Percentiles rank a stretch among this genome's conserved stretches.
Evolutionary conservation across 176 grass and related monocot genomes (phyloP).

Genomic region (Oryza glumipatula): DNA sequence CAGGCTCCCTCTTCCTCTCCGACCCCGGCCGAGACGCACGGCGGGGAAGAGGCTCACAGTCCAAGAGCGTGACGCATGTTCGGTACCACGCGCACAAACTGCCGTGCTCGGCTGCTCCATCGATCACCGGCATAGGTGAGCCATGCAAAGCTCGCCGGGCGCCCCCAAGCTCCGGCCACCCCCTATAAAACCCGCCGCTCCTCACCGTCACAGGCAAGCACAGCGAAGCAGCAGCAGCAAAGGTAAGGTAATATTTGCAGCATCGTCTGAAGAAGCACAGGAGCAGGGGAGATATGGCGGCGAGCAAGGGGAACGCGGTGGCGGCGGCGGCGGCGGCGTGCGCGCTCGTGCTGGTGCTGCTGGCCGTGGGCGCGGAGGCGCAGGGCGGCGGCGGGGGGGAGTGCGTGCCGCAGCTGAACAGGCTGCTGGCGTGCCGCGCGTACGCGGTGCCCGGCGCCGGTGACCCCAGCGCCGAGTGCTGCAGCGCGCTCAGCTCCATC

Average conservation of each 20-base stretch:
- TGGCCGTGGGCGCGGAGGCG: constrained; percentile 23
- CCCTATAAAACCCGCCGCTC: too few species aligned
- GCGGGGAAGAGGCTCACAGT: too few species aligned
- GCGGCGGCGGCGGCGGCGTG: not conserved
- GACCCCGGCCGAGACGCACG: too few species aligned
- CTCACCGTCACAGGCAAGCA: not conserved
- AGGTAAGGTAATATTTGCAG: not conserved
- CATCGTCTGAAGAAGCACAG: not conserved
- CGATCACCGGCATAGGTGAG: too few species aligned
- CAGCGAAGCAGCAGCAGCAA: not conserved
- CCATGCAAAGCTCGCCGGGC: too few species aligned
- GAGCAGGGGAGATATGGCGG: constrained; percentile 13
- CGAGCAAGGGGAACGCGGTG: not conserved
- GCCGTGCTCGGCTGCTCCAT: too few species aligned
- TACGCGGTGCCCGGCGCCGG: constrained; percentile 64
- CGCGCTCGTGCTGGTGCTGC: constrained; percentile 19
- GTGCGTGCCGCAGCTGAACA: constrained; percentile 64
- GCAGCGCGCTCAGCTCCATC: constrained; percentile 63
- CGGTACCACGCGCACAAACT: too few species aligned
- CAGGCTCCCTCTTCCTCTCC: too few species aligned
- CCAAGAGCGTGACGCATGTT: too few species aligned
- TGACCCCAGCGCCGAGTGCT: constrained; percentile 68
- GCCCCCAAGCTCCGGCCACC: too few species aligned
- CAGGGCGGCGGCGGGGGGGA: constrained; percentile 10
- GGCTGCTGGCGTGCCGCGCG: constrained; percentile 66